Conservation (phyloP, 208 protist genomes). For the Naegleria gruberi region DNA sequence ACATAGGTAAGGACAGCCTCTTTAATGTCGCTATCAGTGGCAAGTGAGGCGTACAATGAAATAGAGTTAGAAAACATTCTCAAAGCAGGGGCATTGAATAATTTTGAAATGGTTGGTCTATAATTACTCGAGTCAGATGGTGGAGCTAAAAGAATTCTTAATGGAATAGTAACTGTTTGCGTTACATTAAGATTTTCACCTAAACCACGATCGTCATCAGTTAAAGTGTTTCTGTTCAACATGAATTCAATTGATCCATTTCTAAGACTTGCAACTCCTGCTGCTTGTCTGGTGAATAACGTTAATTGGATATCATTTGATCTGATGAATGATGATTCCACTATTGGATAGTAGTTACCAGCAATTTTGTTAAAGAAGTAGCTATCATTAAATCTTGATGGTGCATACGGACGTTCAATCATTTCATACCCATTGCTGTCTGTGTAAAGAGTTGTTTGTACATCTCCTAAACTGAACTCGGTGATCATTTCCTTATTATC, state of each 20-base stretch:
- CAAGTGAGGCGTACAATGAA: background rate
- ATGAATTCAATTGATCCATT: slow-evolving; percentile 12
- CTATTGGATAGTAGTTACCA: background rate
- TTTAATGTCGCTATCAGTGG: background rate
- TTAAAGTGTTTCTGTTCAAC: background rate
- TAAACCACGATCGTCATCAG: background rate
- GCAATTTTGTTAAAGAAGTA: background rate
- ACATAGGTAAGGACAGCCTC: background rate
- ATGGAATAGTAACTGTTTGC: background rate
- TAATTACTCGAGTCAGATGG: background rate
- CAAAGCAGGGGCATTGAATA: background rate
- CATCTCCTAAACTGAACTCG: background rate
- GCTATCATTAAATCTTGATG: background rate
- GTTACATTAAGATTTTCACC: background rate
- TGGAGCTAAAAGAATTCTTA: background rate
- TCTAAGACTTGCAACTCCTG: background rate
- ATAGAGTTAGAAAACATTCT: background rate
- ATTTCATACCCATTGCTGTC: slow-evolving; percentile 10
- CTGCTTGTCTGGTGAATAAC: background rate
- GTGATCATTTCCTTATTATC: background rate
- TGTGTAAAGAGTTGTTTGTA: background rate
- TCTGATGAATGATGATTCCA: background rate
- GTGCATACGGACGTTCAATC: background rate
- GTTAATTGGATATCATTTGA: background rate
- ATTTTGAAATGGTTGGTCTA: background rate